phyloP scores from a whole-genome alignment of 164 flowering plant genomes.

The Stephania yunnanensis region DNA sequence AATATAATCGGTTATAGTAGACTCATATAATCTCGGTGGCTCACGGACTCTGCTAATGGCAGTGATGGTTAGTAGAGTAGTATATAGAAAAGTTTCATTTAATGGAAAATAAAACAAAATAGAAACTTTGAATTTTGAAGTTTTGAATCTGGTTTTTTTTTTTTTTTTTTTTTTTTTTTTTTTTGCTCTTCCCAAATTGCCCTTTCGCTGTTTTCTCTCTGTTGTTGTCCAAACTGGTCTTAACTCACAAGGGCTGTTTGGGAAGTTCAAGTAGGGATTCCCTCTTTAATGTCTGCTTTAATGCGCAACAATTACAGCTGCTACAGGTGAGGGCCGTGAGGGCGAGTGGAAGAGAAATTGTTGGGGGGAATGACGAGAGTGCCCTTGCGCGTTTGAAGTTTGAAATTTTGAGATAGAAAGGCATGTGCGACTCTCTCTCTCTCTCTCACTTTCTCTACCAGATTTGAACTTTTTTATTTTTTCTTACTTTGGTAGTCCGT shows the following conservation, averaged over 20 bases:
- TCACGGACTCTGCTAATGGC: too few species aligned
- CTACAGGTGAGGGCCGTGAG: neutral
- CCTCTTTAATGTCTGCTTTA: neutral
- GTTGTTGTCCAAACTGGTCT: neutral
- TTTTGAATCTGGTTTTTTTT: neutral
- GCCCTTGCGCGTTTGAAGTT: neutral
- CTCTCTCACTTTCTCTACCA: neutral
- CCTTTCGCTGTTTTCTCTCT: neutral
- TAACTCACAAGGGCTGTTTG: neutral
- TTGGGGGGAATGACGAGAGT: neutral
- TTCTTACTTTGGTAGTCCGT: neutral
- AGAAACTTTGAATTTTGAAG: slow-evolving; percentile 1
- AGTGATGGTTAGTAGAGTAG: too few species aligned
- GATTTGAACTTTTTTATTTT: neutral
- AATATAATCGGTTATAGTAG: too few species aligned
- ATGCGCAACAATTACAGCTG: neutral
- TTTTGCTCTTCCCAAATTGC: neutral
- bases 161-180: neutral
- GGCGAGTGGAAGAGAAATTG: neutral
- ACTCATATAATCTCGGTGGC: too few species aligned
- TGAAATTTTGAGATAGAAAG: neutral
- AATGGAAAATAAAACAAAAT: neutral
- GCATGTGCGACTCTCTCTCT: neutral
- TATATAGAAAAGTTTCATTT: too few species aligned
- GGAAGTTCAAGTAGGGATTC: neutral